A percentile compares a stretch with the other conserved stretches of the same genome.
These are phyloP conservation scores for Hypoxylon sp. DNA, from an alignment of 2,329 filamentous ascomycete species.

Conservation along the genomic window DNA sequence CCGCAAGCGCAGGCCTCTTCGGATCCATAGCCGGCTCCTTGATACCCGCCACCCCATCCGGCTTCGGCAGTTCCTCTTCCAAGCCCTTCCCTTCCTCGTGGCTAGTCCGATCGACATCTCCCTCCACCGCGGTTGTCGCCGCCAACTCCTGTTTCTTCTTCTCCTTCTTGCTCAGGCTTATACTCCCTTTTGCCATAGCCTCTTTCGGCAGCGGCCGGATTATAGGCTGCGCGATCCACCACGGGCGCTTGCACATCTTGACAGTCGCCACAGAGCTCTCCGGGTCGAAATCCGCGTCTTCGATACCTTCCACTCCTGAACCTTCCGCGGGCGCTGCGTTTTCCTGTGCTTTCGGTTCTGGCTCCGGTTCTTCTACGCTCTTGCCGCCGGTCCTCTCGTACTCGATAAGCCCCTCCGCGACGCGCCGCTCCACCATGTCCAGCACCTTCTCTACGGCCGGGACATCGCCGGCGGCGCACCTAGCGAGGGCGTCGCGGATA, in stretches of 20 bases:
- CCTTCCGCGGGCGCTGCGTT: conserved; percentile 10
- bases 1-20: conserved; percentile 37
- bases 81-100: conserved; percentile 18
- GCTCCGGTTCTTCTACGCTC: conserved; percentile 58
- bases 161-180: conserved; percentile 80
- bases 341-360: conserved; percentile 35
- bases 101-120: conserved; percentile 10
- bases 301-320: conserved; percentile 38
- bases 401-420: conserved; percentile 78
- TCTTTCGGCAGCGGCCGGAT: conserved; percentile 88
- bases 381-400: conserved; percentile 67
- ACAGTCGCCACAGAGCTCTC: conserved; percentile 77
- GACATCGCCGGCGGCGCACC: conserved; percentile 76
- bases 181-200: conserved; percentile 83
- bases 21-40: conserved; percentile 46
- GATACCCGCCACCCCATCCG: conserved; percentile 43
- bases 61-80: conserved; percentile 42
- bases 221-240: conserved; percentile 91
- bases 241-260: conserved; percentile 81
- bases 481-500: conserved; percentile 86
- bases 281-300: conserved; percentile 55
- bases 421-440: conserved; percentile 77
- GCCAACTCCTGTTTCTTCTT: conserved; percentile 58
- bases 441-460: conserved; percentile 82
- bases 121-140: conserved; percentile 40